phyloP scores from a whole-genome alignment of 1,284 basidiomycete genomes.

The Cystobasidium pallidum region DNA sequence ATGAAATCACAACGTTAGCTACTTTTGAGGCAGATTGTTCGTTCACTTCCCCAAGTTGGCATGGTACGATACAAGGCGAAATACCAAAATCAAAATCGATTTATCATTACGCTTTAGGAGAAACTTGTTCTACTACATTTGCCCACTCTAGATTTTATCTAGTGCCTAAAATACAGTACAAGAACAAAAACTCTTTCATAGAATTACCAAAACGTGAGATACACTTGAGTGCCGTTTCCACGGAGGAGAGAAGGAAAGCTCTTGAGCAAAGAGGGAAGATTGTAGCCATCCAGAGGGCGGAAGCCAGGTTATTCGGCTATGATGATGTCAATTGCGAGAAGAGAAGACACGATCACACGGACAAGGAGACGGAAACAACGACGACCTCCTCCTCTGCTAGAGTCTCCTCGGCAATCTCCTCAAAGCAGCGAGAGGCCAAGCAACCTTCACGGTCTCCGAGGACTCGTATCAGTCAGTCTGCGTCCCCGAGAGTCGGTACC shows the following conservation, averaged over 20 bases:
- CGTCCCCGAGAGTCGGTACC: conserved; percentile 4
- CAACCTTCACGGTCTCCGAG: not conserved
- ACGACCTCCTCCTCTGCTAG: not conserved
- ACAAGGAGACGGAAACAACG: not conserved
- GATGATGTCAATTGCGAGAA: not conserved
- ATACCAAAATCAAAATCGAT: conserved; percentile 44
- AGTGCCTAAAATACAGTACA: conserved; percentile 29
- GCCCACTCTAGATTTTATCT: not conserved
- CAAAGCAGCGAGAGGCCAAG: not conserved
- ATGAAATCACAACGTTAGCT: conserved; percentile 6
- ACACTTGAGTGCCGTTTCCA: conserved; percentile 26
- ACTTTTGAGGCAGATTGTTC: conserved; percentile 14
- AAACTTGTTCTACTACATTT: conserved; percentile 40
- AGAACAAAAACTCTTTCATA: conserved; percentile 19
- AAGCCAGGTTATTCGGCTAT: conserved; percentile 37
- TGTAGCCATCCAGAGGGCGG: conserved; percentile 33
- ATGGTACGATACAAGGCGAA: conserved; percentile 1
- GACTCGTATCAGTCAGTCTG: conserved; percentile 8
- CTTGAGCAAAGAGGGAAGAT: conserved; percentile 18
- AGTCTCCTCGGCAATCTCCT: not conserved
- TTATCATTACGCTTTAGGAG: conserved; percentile 48
- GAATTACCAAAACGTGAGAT: conserved; percentile 32
- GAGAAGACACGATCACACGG: not conserved
- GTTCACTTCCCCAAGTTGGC: not conserved
- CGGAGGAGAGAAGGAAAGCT: conserved; percentile 41